Evolutionary conservation across 75 land plant species (phyloP), one percentile per base, ranked within the genome.

Genomic region (Pinus taeda): DNA sequence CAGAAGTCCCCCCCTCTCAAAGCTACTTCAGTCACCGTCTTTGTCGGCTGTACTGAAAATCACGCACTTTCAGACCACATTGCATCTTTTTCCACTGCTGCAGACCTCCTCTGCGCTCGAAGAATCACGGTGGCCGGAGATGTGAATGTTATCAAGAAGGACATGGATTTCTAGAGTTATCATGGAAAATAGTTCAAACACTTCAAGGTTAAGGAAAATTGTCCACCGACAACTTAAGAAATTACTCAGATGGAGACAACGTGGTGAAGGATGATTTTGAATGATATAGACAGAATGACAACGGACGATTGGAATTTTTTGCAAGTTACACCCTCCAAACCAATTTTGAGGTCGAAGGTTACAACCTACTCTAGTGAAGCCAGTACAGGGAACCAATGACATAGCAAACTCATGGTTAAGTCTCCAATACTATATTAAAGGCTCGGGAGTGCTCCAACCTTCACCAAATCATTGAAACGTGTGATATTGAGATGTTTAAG

Each of bases 171-270:
- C n/a, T n/a, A n/a, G n/a, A n/a, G n/a, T n/a, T n/a, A n/a, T n/a
- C n/a, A n/a, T n/a, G n/a, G n/a, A n/a, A n/a, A n/a, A n/a, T 12
- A n/a, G n/a, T n/a, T n/a, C n/a, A n/a, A n/a, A n/a, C 62, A 76
- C 49, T 57, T 71, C 29, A 60, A 20, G 15, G 76, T 75, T 70
- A 37, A 75, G 33, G 71, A 55, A n/a, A n/a, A n/a, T n/a, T n/a
- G n/a, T n/a, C n/a, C 26, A 59, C 57, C 7, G 75, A 79, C 72
- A 49, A 74, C 22, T 85, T 85, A 78, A n/a, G n/a, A n/a, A n/a
- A n/a, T n/a, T n/a, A n/a, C n/a, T n/a, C n/a, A n/a, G n/a, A n/a
- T n/a, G n/a, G n/a, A n/a, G n/a, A n/a, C n/a, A n/a, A n/a, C n/a
- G n/a, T n/a, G n/a, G n/a, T n/a, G n/a, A n/a, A n/a, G n/a, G n/a